These are phyloP conservation scores for Vitis amurensis DNA, from an alignment of 164 flowering plant species.

Conservation along the genomic window DNA sequence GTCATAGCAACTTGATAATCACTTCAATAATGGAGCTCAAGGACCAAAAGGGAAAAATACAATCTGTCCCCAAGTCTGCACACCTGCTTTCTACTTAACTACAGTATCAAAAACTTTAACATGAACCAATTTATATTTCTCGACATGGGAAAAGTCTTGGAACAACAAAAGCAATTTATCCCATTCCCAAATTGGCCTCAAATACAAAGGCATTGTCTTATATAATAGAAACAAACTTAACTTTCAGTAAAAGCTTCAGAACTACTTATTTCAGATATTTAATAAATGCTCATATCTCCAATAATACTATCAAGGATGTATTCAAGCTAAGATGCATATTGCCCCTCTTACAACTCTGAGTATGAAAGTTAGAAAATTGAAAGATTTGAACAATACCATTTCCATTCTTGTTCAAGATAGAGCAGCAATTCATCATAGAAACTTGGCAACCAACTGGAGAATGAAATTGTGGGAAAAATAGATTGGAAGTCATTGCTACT, in stretches of 20 bases:
- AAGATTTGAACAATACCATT: slow-evolving; percentile 61
- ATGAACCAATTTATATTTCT: not conserved
- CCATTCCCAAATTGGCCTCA: not conserved
- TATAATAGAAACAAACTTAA: not conserved
- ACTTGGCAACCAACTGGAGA: slow-evolving; percentile 87
- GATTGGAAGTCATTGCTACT: slow-evolving; percentile 43
- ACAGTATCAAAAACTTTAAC: not conserved
- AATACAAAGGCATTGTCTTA: not conserved
- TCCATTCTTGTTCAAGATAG: slow-evolving; percentile 99
- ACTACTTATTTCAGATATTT: not conserved
- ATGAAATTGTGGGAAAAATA: slow-evolving; percentile 37
- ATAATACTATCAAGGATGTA: not conserved
- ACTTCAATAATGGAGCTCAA: not conserved
- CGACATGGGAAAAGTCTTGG: not conserved
- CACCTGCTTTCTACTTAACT: not conserved
- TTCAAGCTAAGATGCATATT: not conserved
- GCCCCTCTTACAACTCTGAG: not conserved
- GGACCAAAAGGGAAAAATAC: not conserved
- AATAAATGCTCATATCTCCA: not conserved
- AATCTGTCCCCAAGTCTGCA: not conserved
- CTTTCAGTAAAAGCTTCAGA: not conserved
- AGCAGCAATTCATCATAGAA: slow-evolving; percentile 94
- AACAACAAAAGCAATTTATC: not conserved
- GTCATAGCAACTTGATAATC: too few relatives aligned
- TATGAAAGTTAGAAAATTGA: not conserved